Evolutionary conservation across 805 yeast species (phyloP), one percentile per base, ranked within the genome.

Genomic region (Candida pini): DNA sequence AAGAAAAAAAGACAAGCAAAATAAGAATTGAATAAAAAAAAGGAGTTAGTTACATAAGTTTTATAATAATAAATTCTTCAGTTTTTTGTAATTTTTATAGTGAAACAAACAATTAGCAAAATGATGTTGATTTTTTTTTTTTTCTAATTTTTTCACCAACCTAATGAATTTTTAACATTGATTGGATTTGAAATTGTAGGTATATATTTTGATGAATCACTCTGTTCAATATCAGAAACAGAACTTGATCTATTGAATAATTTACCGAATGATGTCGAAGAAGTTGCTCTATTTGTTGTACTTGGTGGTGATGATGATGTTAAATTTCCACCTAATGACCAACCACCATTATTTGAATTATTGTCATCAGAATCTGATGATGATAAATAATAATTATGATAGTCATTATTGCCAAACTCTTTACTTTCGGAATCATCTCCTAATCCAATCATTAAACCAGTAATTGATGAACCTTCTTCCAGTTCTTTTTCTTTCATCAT

Each of bases 161-260:
- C 89, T 39, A 81, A 63, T 2, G 90, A 80, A 53, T 78, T 81
- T 41, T 76, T 75, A 4, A 81, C 70, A 36, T 80, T 78, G 24
- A 80, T 80, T 9, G 90, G 90, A 36, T 71, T 73, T 6, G 85
- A 78, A 26, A 81, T 81, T 26, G 57, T 65, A 31, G 68, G 73
- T 28, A 65, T 54, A 36, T 49, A 64, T 32, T 47, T 44, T 20
- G 41, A 35, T n/a, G n/a, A n/a, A n/a, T n/a, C n/a, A n/a, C n/a
- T n/a, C 26, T 47, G 54, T 15, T 47, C 55, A 33, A 34, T 35
- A 22, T 44, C 54, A 9, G 31, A 39, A 36, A 30, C 20, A 9
- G 37, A 28, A 2, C 46, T 40, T 3, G 36, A 31, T 27, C 47
- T 38, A 4, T 41, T 28, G 30, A 44, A 46, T 15, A 42, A 18